A percentile compares a stretch with the other conserved stretches of the same genome.
phyloP scores from a whole-genome alignment of 1,284 basidiomycete genomes.

The Cystobasidium slooffiae region DNA sequence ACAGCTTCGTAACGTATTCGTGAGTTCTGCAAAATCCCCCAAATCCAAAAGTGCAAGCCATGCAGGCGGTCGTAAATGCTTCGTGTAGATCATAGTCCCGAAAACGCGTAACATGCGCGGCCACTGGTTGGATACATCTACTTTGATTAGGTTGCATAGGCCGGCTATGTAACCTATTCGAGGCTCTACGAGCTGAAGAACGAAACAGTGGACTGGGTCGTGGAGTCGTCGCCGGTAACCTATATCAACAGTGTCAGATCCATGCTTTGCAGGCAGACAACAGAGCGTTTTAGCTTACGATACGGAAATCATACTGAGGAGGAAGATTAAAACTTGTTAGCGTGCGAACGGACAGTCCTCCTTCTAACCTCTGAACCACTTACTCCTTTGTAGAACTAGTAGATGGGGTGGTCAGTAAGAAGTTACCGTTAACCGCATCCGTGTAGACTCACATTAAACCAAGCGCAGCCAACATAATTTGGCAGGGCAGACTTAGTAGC shows the following conservation, averaged over 20 bases:
- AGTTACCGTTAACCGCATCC: too few relatives aligned
- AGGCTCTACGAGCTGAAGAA: constrained; percentile 21
- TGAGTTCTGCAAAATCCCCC: background rate
- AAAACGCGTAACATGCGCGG: too few relatives aligned
- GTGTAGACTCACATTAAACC: constrained; percentile 53
- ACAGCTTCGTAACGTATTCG: background rate
- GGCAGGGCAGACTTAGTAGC: constrained; percentile 50
- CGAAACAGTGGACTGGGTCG: constrained; percentile 7
- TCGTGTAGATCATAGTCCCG: too few relatives aligned
- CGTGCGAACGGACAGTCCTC: background rate
- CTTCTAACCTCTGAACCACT: background rate
- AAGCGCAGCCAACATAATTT: constrained; percentile 54
- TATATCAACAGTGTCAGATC: background rate
- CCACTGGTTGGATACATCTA: too few relatives aligned
- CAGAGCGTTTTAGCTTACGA: background rate
- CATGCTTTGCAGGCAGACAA: background rate
- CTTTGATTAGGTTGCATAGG: too few relatives aligned
- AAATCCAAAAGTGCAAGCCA: background rate
- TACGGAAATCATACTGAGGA: constrained; percentile 26
- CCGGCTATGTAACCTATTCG: too few relatives aligned
- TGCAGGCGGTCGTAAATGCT: too few relatives aligned
- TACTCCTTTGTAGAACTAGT: constrained; percentile 25
- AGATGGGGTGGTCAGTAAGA: background rate
- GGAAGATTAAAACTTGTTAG: background rate
- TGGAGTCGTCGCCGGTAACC: constrained; percentile 25